These are phyloP conservation scores for Lathyrus sativus DNA, from an alignment of 306 rosid species.

Conservation along the genomic window DNA sequence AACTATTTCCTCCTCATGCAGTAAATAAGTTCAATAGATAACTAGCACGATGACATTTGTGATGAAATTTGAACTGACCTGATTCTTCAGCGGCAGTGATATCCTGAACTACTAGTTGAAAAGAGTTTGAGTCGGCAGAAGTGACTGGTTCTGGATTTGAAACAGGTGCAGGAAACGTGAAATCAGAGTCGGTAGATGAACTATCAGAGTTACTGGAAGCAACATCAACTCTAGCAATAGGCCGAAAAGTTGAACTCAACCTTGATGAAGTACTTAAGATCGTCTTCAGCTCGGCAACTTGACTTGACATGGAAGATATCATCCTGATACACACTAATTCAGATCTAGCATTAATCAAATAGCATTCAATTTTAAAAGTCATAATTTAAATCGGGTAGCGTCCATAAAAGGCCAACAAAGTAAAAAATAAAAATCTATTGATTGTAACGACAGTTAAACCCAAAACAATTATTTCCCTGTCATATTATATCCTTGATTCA, in stretches of 20 bases:
- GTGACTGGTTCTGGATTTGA: slow-evolving; percentile 45
- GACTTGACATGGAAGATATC: slow-evolving; percentile 81
- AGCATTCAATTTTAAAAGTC: slow-evolving; percentile 41
- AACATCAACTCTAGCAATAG: slow-evolving; percentile 56
- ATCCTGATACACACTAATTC: slow-evolving; percentile 94
- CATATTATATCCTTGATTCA: background rate
- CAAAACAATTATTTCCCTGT: background rate
- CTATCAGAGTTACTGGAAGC: slow-evolving; percentile 80
- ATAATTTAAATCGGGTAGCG: slow-evolving; percentile 22
- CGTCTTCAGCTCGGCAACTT: slow-evolving; percentile 80
- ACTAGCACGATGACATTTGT: slow-evolving; percentile 30
- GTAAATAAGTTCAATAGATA: slow-evolving; percentile 29
- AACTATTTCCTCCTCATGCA: slow-evolving; percentile 23
- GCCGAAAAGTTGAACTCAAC: slow-evolving; percentile 66
- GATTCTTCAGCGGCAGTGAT: slow-evolving; percentile 66
- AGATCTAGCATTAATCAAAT: slow-evolving; percentile 71
- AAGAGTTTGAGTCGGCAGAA: slow-evolving; percentile 44
- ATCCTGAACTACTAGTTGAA: slow-evolving; percentile 69
- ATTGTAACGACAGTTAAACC: slow-evolving; percentile 16
- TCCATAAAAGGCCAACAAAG: slow-evolving; percentile 34
- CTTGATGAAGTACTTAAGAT: slow-evolving; percentile 67
- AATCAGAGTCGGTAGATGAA: slow-evolving; percentile 79
- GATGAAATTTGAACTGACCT: slow-evolving; percentile 62
- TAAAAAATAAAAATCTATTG: slow-evolving; percentile 23
- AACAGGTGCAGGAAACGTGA: slow-evolving; percentile 64